Percentiles rank a stretch among this genome's conserved stretches.
Conservation (phyloP, 805 yeast species). For the Helenozyma rhizophorensis region DNA sequence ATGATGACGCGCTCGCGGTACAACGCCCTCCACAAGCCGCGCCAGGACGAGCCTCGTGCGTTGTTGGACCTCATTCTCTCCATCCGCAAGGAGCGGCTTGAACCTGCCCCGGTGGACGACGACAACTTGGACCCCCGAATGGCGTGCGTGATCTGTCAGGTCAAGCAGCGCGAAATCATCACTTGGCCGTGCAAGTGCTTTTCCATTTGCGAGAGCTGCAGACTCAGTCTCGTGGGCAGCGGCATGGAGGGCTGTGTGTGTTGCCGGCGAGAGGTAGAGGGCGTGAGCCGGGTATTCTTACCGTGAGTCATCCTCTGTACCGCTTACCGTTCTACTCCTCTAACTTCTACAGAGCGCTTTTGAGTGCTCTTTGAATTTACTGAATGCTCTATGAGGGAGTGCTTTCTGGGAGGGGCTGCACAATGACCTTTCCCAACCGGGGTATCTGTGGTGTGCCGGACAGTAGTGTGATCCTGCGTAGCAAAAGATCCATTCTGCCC, state of each 20-base stretch:
- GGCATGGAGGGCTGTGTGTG: slow-evolving; percentile 80
- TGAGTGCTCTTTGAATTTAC: too few species aligned
- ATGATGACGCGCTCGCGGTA: slow-evolving; percentile 33
- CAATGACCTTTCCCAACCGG: too few species aligned
- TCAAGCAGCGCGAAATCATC: slow-evolving; percentile 66
- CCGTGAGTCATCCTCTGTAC: too few species aligned
- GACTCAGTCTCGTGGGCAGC: slow-evolving; percentile 66
- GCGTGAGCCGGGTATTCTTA: slow-evolving; percentile 55
- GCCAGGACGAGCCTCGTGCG: slow-evolving; percentile 8
- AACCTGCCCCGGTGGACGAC: slow-evolving; percentile 8
- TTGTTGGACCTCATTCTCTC: slow-evolving; percentile 20
- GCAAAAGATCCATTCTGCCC: too few species aligned
- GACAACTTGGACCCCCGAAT: slow-evolving; percentile 29
- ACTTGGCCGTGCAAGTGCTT: slow-evolving; percentile 94
- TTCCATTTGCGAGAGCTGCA: slow-evolving; percentile 81
- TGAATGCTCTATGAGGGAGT: too few species aligned
- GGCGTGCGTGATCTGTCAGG: slow-evolving; percentile 78
- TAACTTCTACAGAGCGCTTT: too few species aligned
- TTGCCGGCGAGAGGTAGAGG: slow-evolving; percentile 71
- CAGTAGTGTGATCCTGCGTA: too few species aligned
- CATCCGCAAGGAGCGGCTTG: slow-evolving; percentile 6
- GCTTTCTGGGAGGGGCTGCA: too few species aligned
- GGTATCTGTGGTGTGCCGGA: too few species aligned
- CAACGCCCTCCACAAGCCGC: slow-evolving; percentile 3
- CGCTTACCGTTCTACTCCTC: too few species aligned